These are phyloP conservation scores for Corrigiola litoralis DNA, from an alignment of 179 eudicot genomes.

Conservation along the genomic window DNA sequence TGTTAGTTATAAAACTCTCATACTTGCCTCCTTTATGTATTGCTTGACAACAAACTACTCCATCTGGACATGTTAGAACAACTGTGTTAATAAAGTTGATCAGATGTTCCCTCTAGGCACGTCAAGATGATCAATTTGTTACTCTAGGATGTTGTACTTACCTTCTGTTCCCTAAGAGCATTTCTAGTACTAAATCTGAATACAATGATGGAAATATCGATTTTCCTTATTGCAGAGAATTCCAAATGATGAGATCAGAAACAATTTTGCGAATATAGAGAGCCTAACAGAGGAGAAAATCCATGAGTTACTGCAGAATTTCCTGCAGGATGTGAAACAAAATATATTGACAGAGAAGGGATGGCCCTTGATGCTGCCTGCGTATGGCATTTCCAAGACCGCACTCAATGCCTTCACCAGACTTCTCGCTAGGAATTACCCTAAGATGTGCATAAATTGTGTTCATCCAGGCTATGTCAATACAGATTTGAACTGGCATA, in stretches of 20 bases:
- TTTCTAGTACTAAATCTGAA: too few relatives aligned
- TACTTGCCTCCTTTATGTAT: too few relatives aligned
- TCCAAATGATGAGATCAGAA: conserved; percentile 20
- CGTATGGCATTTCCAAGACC: conserved; percentile 31
- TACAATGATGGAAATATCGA: neutral
- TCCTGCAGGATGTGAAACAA: conserved; percentile 23
- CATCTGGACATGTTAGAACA: too few relatives aligned
- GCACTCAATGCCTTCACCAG: conserved; percentile 26
- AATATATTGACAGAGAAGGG: conserved; percentile 13
- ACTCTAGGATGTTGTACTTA: too few relatives aligned
- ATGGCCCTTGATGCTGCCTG: conserved; percentile 30
- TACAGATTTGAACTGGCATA: conserved; percentile 25
- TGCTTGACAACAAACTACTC: too few relatives aligned
- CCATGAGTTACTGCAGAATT: conserved; percentile 15
- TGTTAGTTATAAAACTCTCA: too few relatives aligned
- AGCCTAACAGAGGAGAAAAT: conserved; percentile 19
- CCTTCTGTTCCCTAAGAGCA: too few relatives aligned
- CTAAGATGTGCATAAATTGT: conserved; percentile 26
- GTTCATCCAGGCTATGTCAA: conserved; percentile 31
- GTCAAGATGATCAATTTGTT: too few relatives aligned
- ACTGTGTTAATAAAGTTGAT: too few relatives aligned
- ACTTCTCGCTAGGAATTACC: conserved; percentile 20
- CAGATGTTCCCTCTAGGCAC: too few relatives aligned
- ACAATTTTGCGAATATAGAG: conserved; percentile 14
- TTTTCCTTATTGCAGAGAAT: conserved; percentile 23